Base-by-base conservation (phyloP, 768 basidiomycete genomes). In the Russula compacta region DNA sequence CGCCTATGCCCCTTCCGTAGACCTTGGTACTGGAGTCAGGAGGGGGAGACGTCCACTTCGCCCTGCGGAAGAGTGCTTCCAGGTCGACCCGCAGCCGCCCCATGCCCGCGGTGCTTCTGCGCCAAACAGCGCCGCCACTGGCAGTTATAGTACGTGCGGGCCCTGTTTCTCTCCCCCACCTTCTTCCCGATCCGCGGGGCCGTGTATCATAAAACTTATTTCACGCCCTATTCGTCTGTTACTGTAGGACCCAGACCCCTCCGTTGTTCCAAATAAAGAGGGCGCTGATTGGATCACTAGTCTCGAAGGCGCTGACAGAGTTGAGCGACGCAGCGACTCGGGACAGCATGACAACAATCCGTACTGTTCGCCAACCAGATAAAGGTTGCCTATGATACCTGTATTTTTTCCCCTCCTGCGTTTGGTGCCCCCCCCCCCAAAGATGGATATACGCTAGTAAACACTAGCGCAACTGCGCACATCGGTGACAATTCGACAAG, bases 351-450 rank as follows among this genome's bases (percentile, higher is more conserved):
- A 32, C 76, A 75, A 60, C 85, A 86, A 77, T 86, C 57, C 84
- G 84, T 35, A 79, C 81, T 83, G 83, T 7, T 81, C 6, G 15
- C 84, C 4, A 85, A 86, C 70, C 84, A 81, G 81, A 83, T 87
- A 64, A 85, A 86, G 78, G 81, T 81, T 81, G 60, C 19, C 40
- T 12, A 6, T 35, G n/a, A 7, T 15, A 44, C 17, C 9, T n/a
- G 11, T 46, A 38, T 33, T 11, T 17, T n/a, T 17, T 15, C 19
- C 3, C 12, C 12, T n/a, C 17, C 35, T 8, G 10, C 42, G 21
- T 10, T 19, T 35, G 7, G 38, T 50, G 11, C 14, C 36, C 33
- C 36, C 53, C 15, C 33, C 36, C 53, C 15, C 5, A 7, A 24
- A 29, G 24, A 29, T 60, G 81, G 84, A 78, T 83, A 21, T 83